phyloP scores from a whole-genome alignment of 2,329 filamentous ascomycete genomes.

The Monascus ruber region DNA sequence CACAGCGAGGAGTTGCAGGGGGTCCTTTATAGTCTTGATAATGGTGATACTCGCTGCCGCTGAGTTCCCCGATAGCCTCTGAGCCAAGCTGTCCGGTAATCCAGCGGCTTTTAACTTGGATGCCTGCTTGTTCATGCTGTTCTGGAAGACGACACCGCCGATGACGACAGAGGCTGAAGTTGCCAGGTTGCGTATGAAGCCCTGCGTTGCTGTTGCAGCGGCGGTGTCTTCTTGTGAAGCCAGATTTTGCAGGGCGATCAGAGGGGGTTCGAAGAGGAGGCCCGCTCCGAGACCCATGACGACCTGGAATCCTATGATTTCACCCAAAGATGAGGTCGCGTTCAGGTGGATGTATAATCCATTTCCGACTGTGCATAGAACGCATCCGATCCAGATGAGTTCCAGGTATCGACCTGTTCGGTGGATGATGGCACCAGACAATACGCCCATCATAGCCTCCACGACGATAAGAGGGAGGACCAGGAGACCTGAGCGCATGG shows the following conservation, averaged over 20 bases:
- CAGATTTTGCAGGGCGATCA: conserved; percentile 46
- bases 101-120: conserved; percentile 47
- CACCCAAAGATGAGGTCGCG: conserved; percentile 22
- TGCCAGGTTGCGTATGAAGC: conserved; percentile 54
- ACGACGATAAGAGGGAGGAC: conserved; percentile 49
- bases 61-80: conserved; percentile 28
- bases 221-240: conserved; percentile 40
- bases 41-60: conserved; percentile 39
- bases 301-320: conserved; percentile 39
- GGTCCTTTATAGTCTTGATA: conserved; percentile 28
- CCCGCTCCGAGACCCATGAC: conserved; percentile 42
- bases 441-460: conserved; percentile 35
- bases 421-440: conserved; percentile 39
- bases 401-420: conserved; percentile 40
- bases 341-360: conserved; percentile 37
- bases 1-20: conserved; percentile 28
- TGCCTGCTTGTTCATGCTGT: conserved; percentile 42
- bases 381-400: conserved; percentile 34
- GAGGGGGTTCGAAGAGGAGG: conserved; percentile 43
- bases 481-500: conserved; percentile 47
- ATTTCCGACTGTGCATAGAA: conserved; percentile 34
- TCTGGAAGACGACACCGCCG: conserved; percentile 70
- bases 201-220: conserved; percentile 41
- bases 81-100: conserved; percentile 12
- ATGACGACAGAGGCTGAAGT: conserved; percentile 59